A percentile compares a stretch with the other conserved stretches of the same genome.
These are phyloP conservation scores for Allium cepa DNA, from an alignment of 106 monocot species.

Conservation along the genomic window DNA sequence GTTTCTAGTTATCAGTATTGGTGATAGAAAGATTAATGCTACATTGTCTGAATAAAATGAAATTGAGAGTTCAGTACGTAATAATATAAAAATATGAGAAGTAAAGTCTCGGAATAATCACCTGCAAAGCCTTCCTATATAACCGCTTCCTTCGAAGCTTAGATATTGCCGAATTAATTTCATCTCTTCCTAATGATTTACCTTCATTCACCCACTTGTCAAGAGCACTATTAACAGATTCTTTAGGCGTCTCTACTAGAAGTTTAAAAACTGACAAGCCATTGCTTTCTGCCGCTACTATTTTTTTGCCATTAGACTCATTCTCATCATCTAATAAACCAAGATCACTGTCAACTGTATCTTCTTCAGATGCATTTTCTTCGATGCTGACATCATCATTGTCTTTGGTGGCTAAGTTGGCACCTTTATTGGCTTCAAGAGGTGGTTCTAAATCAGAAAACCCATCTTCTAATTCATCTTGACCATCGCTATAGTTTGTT, in stretches of 20 bases:
- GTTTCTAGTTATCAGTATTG: too few relatives aligned
- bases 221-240: conserved; percentile 21
- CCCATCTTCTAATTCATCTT: conserved; percentile 37
- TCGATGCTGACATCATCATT: conserved; percentile 12
- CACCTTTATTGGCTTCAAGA: conserved; percentile 17
- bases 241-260: conserved; percentile 25
- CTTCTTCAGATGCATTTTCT: conserved; percentile 15
- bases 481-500: conserved; percentile 21
- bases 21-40: too few relatives aligned
- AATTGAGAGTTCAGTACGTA: too few relatives aligned
- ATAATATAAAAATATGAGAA: too few relatives aligned
- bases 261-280: conserved; percentile 30
- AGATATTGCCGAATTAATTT: conserved; percentile 20
- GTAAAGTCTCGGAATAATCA: conserved; percentile 3
- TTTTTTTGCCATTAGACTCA: conserved; percentile 17
- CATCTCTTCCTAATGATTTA: conserved; percentile 32
- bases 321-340: conserved; percentile 11
- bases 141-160: conserved; percentile 34
- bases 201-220: conserved; percentile 57
- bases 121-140: conserved; percentile 68
- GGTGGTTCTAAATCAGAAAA: conserved; percentile 54
- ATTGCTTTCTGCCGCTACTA: not conserved
- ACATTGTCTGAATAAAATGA: too few relatives aligned
- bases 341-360: conserved; percentile 10
- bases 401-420: not conserved